Base-by-base conservation (phyloP, 768 basidiomycete genomes). In the Pisolithus microcarpus region DNA sequence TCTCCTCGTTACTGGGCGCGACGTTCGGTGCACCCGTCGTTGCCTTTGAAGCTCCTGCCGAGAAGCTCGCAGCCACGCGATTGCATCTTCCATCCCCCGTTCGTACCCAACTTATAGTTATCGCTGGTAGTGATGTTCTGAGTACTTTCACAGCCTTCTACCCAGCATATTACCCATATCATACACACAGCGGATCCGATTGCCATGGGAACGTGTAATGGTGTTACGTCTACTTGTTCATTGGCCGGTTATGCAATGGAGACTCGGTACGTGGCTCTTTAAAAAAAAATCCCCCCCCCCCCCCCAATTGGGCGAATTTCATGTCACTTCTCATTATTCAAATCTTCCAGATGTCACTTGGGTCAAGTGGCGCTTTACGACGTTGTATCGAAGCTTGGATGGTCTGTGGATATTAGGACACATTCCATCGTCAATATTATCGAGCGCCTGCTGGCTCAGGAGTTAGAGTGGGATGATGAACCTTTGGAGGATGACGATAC, bases 151-250 rank as follows among this genome's bases (percentile, higher is more conserved):
- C 58, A 87, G 85, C 86, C 84, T 0, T 82, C 84, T 1, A 75
- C 75, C 0, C 79, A 82, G 3, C 87, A 89, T 55, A 74, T 95
- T 38, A 92, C 86, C 0, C 91, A 97, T 60, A 75, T 97, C 7
- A 95, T 88, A 61, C 87, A 97, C 62, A 97, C 87, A 1, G 94
- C 86, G 19, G 95, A 98, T 73, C 94, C 94, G 0, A 89, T 97
- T 34, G 80, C 94, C 3, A 87, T 88, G 80, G 89, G 88, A 1
- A 75, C 75, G 0, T 93, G 91, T 61, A 92, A 73, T 11, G 91
- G 91, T 11, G 72, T 87, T 1, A 72, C 77, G 8, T 93, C 87
- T 0, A 67, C 78, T 0, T 99, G 95, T 65, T 81, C 84, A 15
- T 76, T 89, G 31, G 91, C 73, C 0, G 94, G 95, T 1, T 94